Evolutionary conservation across 441 rosid genomes (phyloP).

Genomic region (Capsella rubella): DNA sequence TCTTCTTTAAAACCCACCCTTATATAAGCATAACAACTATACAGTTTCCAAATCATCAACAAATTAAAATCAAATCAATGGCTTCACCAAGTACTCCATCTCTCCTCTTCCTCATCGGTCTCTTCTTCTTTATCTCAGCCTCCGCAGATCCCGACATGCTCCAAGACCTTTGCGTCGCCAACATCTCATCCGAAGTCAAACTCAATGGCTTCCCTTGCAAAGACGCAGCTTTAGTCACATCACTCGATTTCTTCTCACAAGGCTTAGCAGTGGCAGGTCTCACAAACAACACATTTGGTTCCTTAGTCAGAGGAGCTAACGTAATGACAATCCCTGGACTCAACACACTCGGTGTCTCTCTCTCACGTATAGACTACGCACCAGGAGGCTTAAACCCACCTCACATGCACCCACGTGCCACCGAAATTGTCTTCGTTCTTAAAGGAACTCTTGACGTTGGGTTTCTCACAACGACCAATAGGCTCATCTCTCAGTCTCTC

Average conservation of each 20-base stretch:
- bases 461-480: constrained; percentile 69
- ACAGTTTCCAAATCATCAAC: constrained; percentile 37
- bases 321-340: constrained; percentile 80
- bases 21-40: constrained; percentile 33
- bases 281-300: constrained; percentile 62
- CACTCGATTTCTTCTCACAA: constrained; percentile 63
- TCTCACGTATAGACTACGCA: constrained; percentile 66
- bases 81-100: constrained; percentile 30
- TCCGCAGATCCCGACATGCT: constrained; percentile 68
- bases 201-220: constrained; percentile 75
- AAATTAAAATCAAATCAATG: constrained; percentile 38
- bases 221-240: constrained; percentile 47
- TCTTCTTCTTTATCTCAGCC: constrained; percentile 15
- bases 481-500: constrained; percentile 55
- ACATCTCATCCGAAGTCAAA: constrained; percentile 52
- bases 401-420: constrained; percentile 84
- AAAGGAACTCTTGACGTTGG: constrained; percentile 81
- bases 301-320: constrained; percentile 61
- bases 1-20: constrained; percentile 1
- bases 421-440: constrained; percentile 64
- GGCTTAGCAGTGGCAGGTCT: constrained; percentile 39
- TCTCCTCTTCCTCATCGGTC: constrained; percentile 32
- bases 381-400: constrained; percentile 78
- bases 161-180: constrained; percentile 74
- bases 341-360: constrained; percentile 75